These are phyloP conservation scores for Leucogyrophana mollusca DNA, from an alignment of 768 basidiomycete species.

Conservation along the genomic window DNA sequence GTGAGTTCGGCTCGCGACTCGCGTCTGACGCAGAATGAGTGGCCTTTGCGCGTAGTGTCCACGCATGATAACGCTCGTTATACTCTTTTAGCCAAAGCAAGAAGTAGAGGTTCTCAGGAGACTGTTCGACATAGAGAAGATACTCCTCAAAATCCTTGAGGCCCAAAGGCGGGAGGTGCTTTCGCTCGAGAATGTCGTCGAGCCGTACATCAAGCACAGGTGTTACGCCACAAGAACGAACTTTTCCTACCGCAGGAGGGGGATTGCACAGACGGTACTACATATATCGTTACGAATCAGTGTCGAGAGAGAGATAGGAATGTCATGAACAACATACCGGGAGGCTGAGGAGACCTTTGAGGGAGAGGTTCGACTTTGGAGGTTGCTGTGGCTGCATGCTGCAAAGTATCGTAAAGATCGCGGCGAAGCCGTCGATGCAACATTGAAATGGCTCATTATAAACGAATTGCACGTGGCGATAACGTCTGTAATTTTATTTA, in stretches of 20 bases:
- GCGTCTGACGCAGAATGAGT: constrained; percentile 39
- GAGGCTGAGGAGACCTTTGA: constrained; percentile 33
- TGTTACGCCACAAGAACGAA: constrained; percentile 66
- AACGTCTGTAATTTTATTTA: no score
- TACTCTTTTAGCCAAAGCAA: constrained; percentile 82
- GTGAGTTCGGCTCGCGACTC: constrained; percentile 33
- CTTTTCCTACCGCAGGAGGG: constrained; percentile 65
- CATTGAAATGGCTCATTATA: no score
- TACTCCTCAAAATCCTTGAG: constrained; percentile 81
- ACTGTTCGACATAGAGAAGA: constrained; percentile 74
- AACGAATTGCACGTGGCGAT: constrained; percentile 1
- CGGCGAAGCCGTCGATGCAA: constrained; percentile 5
- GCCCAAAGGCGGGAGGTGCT: constrained; percentile 77
- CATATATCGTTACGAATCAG: not conserved
- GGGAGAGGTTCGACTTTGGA: constrained; percentile 29
- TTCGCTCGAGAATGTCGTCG: constrained; percentile 73
- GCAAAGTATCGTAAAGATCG: not conserved
- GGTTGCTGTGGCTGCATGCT: constrained; percentile 9
- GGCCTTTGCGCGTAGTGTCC: constrained; percentile 33
- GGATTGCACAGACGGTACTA: constrained; percentile 61
- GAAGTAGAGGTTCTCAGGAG: constrained; percentile 82
- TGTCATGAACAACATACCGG: constrained; percentile 30
- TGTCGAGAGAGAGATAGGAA: not conserved
- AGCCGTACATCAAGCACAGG: constrained; percentile 66
- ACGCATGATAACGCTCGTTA: constrained; percentile 43